Evolutionary conservation across 805 yeast species (phyloP).

Genomic region (Ogataea zsoltii): DNA sequence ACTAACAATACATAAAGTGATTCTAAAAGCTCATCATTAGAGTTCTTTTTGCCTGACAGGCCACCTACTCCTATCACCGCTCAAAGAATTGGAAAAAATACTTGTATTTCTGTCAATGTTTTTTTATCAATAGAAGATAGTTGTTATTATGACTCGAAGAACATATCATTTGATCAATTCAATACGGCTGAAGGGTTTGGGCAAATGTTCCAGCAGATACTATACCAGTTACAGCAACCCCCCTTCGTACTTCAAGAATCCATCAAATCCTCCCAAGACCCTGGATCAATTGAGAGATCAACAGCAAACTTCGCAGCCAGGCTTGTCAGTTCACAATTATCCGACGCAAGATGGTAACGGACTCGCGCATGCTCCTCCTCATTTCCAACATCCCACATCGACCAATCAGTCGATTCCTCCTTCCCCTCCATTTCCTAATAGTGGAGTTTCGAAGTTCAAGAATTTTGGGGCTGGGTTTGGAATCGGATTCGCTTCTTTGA

Average conservation of each 20-base stretch:
- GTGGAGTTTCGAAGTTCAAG: conserved; percentile 8
- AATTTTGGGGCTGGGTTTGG: conserved; percentile 20
- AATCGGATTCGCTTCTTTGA: conserved; percentile 16
- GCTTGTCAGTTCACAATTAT: neutral
- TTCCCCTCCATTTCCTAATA: neutral
- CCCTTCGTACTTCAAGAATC: conserved; percentile 28
- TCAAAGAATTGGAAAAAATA: too few species aligned
- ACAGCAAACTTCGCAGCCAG: neutral
- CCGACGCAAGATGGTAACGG: neutral
- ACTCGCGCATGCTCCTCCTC: neutral
- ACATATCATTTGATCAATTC: neutral
- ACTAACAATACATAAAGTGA: too few species aligned
- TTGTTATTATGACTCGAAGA: neutral
- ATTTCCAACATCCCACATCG: neutral
- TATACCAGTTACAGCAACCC: conserved; percentile 13
- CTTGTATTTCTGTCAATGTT: too few species aligned
- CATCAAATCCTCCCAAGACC: conserved; percentile 33
- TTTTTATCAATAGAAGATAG: neutral
- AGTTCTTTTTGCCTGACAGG: too few species aligned
- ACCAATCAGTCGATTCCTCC: neutral
- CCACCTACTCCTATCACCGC: too few species aligned
- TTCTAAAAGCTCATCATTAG: too few species aligned
- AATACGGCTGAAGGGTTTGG: too few species aligned
- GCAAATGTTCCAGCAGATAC: neutral
- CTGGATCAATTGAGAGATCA: conserved; percentile 22